Evolutionary conservation across 2,329 filamentous ascomycete species (phyloP).

Genomic region (Aspergillus melleus): DNA sequence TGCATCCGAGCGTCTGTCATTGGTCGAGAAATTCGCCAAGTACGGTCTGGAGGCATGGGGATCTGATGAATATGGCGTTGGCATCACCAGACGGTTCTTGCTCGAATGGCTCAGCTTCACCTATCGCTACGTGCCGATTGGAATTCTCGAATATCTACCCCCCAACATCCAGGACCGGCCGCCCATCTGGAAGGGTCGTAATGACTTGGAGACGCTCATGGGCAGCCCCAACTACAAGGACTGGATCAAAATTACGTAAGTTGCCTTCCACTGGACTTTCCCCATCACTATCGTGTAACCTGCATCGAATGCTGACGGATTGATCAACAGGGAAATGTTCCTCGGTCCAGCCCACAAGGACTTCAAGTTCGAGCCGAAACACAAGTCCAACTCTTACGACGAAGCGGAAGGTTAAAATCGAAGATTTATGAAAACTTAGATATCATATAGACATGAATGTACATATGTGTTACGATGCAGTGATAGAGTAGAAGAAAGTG

Average conservation of each 20-base stretch:
- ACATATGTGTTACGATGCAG: background rate
- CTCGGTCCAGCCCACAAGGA: conserved; percentile 84
- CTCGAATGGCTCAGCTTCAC: conserved; percentile 96
- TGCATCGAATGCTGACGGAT: conserved; percentile 9
- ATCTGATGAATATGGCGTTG: conserved; percentile 89
- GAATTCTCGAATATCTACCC: conserved; percentile 82
- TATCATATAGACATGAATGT: background rate
- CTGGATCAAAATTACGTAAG: conserved; percentile 97
- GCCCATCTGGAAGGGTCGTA: conserved; percentile 76
- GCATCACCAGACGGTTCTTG: conserved; percentile 85
- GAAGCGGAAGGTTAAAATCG: conserved; percentile 56
- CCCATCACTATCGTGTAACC: background rate
- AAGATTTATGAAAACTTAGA: background rate
- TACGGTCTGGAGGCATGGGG: conserved; percentile 96
- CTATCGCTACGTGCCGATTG: conserved; percentile 86
- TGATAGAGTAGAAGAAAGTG: background rate
- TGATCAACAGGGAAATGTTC: conserved; percentile 80
- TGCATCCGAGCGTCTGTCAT: conserved; percentile 77
- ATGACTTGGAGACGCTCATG: conserved; percentile 92
- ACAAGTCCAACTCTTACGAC: conserved; percentile 91
- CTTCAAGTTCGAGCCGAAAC: conserved; percentile 95
- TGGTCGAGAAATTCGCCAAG: conserved; percentile 84
- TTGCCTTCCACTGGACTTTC: conserved; percentile 22
- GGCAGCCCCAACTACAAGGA: conserved; percentile 90
- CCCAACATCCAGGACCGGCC: conserved; percentile 87